phyloP scores from a whole-genome alignment of 2,329 filamentous ascomycete species.

The Aspergillus sclerotialis region DNA sequence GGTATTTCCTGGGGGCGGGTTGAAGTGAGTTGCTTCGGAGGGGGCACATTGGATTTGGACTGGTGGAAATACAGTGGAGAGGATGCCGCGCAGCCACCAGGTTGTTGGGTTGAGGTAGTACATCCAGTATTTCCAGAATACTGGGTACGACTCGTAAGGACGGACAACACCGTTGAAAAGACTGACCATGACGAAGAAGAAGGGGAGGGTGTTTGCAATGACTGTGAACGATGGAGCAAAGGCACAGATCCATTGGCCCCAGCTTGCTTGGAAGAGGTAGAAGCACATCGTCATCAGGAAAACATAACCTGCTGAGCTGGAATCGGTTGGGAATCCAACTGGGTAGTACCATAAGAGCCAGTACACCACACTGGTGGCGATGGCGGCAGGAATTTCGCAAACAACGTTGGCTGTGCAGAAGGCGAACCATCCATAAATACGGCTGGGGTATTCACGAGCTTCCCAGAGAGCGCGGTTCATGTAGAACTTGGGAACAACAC shows the following conservation, averaged over 20 bases:
- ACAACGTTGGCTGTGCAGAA: conserved; percentile 69
- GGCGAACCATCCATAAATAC: conserved; percentile 71
- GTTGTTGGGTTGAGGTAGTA: conserved; percentile 64
- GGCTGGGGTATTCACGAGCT: conserved; percentile 63
- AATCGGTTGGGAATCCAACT: conserved; percentile 60
- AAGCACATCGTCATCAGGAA: conserved; percentile 75
- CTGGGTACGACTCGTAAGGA: conserved; percentile 57
- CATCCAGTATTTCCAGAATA: conserved; percentile 67
- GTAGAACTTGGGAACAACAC: conserved; percentile 71
- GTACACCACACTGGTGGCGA: conserved; percentile 60
- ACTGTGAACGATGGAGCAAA: conserved; percentile 74
- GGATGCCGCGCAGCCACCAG: conserved; percentile 65
- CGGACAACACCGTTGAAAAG: conserved; percentile 73
- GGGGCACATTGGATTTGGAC: conserved; percentile 46
- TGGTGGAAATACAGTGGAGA: conserved; percentile 55
- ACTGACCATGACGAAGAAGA: conserved; percentile 73
- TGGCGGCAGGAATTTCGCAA: conserved; percentile 63
- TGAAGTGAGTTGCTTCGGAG: conserved; percentile 58
- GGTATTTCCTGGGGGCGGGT: conserved; percentile 57
- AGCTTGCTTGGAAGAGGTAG: conserved; percentile 66
- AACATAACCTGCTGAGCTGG: conserved; percentile 62
- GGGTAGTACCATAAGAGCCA: conserved; percentile 73
- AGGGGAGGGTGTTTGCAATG: conserved; percentile 67
- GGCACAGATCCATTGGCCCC: conserved; percentile 80
- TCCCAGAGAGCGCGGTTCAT: conserved; percentile 66